Evolutionary conservation across 148 eudicot genomes (phyloP), one percentile per base, ranked within the genome.

Genomic region (Amaranthus hypochondriacus): DNA sequence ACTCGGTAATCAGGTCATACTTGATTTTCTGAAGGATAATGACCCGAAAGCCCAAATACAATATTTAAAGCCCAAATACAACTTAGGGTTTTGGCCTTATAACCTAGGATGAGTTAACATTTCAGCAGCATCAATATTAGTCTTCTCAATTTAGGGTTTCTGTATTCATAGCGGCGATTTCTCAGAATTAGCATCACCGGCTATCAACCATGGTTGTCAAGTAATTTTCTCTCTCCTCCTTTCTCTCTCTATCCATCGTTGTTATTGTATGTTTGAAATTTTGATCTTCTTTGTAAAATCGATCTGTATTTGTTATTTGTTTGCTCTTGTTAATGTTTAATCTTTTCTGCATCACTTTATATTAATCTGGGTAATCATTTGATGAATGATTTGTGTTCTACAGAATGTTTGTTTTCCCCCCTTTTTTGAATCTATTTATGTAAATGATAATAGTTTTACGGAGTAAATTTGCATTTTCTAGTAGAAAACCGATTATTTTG

Each of bases 201-300:
- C 73, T 64, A 80, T 80, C 76, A 1, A 73, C 73, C 69, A 80
- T 80, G 83, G 83, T 80, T 76, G 79, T 80, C 83, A 80, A 80
- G 83, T 80, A 68, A 60, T 46, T 18, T 49, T 44, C 67, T 28
- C n/a, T 42, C 52, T 43, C 15, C 46, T 66, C 48, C 64, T 4
- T 4, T 9, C 66, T 18, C 14, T 68, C 44, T 2, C 0, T 46
- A 10, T 18, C 5, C 4, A 43, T 1, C 2, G 49, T 12, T 48
- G 6, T 18, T 18, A 15, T 10, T 56, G 9, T 48, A 4, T 54
- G 7, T 54, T 7, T 69, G 15, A 54, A 51, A 49, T 68, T 50
- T 6, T 55, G n/a, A 52, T 61, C 9, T 28, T 11, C 5, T 4
- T 8, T 58, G 10, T 3, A 6, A 58, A 58, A 14, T n/a, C 5